These are phyloP conservation scores for Leptomonas seymouri DNA, from an alignment of 208 protist species.

Conservation along the genomic window DNA sequence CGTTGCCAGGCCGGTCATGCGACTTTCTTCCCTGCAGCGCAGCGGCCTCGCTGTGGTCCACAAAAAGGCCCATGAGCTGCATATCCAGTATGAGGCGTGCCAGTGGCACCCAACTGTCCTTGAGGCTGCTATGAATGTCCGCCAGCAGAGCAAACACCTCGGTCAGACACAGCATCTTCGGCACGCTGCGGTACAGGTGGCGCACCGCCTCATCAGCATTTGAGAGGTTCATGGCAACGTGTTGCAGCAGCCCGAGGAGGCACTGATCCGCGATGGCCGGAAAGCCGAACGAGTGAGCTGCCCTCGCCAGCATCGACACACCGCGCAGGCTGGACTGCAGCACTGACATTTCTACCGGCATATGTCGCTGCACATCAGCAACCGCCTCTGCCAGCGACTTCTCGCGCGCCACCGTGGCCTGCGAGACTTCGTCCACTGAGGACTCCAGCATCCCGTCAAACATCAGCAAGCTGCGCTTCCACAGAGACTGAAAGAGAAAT, in stretches of 20 bases:
- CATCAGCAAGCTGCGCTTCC: slow-evolving; percentile 54
- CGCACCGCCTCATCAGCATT: slow-evolving; percentile 39
- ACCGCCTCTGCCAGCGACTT: slow-evolving; percentile 29
- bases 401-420: slow-evolving; percentile 14
- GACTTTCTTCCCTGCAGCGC: background rate
- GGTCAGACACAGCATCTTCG: slow-evolving; percentile 42
- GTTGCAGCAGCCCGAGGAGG: slow-evolving; percentile 37
- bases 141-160: slow-evolving; percentile 49
- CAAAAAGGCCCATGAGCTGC: slow-evolving; percentile 49
- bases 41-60: background rate
- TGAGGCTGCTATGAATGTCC: slow-evolving; percentile 32
- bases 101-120: slow-evolving; percentile 43
- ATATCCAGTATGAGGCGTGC: slow-evolving; percentile 41
- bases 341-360: slow-evolving; percentile 31
- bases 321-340: slow-evolving; percentile 39
- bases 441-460: slow-evolving; percentile 55
- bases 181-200: slow-evolving; percentile 38
- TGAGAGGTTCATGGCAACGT: slow-evolving; percentile 35
- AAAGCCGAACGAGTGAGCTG: slow-evolving; percentile 23
- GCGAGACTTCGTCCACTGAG: slow-evolving; percentile 36
- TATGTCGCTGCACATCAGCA: slow-evolving; percentile 18
- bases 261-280: slow-evolving; percentile 40
- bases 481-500: slow-evolving; percentile 60
- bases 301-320: slow-evolving; percentile 31
- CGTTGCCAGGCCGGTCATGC: background rate